Base-by-base conservation (phyloP, 2,329 filamentous ascomycete genomes). In the Hypoxylon rubiginosum region DNA sequence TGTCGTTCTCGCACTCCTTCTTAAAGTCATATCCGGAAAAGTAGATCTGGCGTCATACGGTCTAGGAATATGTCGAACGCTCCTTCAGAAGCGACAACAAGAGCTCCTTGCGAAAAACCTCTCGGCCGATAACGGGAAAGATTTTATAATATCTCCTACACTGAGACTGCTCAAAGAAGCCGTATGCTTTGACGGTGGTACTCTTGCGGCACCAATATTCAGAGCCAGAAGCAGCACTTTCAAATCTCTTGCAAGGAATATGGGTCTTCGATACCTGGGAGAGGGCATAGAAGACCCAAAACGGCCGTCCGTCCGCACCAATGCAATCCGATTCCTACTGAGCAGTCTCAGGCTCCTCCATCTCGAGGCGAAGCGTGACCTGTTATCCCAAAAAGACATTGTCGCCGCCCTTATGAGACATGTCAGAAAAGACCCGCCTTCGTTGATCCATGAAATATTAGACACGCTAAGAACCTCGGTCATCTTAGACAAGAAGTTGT, bases 81-180 rank as follows among this genome's bases (percentile, higher is more conserved):
- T 98, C 45, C 81, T 99, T 28, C 91, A 94, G 73, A 91, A 91
- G 69, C 88, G 90, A 26, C 93, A 97, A 71, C 84, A 94, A 68
- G 93, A 94, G 72, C 86, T 97, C 2, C 81, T 98, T 24, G 90
- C 92, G 32, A 90, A 90, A 64, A 93, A 93, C 64, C 81, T 98
- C 17, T 91, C 92, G 3, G 89, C 92, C 0, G 90, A 92, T 24
- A 94, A 93, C 78, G 86, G 89, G 51, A 97, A 97, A 75, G 93
- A 94, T 41, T 93, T 92, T 78, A 83, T 98, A 63, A 94, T 97
- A 66, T 96, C 93, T 2, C 95, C 96, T 0, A 94, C 92, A 24
- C 82, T 99, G 63, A 90, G 95, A 61, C 82, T 99, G 55, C 85
- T 99, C 64, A 92, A 91, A 55, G 95, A 99, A 79, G 86, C 94